These are phyloP conservation scores for Thielaviopsis euricoi DNA, from an alignment of 2,329 filamentous ascomycete genomes.

Conservation along the genomic window DNA sequence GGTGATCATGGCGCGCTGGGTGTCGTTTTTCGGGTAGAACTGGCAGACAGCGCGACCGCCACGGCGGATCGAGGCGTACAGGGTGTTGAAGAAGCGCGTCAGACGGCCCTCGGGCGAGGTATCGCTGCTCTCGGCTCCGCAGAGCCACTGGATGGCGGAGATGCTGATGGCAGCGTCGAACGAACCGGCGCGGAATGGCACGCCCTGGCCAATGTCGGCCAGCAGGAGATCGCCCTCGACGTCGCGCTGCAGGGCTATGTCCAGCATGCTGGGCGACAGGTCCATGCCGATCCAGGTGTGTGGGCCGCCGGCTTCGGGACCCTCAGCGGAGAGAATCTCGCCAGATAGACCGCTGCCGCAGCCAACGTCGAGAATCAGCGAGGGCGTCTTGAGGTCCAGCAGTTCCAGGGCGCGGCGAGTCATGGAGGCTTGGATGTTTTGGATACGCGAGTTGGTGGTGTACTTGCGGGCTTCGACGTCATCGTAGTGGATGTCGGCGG, in stretches of 20 bases:
- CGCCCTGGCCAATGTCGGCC: constrained; percentile 85
- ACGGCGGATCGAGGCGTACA: constrained; percentile 69
- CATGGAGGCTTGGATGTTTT: constrained; percentile 90
- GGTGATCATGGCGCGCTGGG: constrained; percentile 83
- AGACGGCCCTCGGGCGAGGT: constrained; percentile 66
- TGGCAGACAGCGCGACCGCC: constrained; percentile 88
- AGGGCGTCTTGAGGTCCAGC: constrained; percentile 62
- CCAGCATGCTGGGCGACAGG: constrained; percentile 89
- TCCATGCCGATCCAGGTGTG: constrained; percentile 98
- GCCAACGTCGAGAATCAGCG: constrained; percentile 87
- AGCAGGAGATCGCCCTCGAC: constrained; percentile 89
- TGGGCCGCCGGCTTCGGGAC: constrained; percentile 57
- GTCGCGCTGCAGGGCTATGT: constrained; percentile 77
- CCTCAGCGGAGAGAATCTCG: constrained; percentile 69
- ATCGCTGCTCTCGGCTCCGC: constrained; percentile 81
- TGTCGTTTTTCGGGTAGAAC: constrained; percentile 94
- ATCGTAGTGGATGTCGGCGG: constrained; percentile 95
- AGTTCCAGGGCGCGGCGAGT: constrained; percentile 84
- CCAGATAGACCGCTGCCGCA: constrained; percentile 90
- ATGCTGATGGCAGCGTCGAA: constrained; percentile 96
- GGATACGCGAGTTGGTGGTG: constrained; percentile 88
- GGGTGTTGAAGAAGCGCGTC: constrained; percentile 74
- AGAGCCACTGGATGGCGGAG: constrained; percentile 94
- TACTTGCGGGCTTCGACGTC: constrained; percentile 93
- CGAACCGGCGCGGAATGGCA: constrained; percentile 79